A percentile compares a stretch with the other conserved stretches of the same genome.
phyloP scores from a whole-genome alignment of 2,329 filamentous ascomycete species.

The Trichoderma guizhouense region DNA sequence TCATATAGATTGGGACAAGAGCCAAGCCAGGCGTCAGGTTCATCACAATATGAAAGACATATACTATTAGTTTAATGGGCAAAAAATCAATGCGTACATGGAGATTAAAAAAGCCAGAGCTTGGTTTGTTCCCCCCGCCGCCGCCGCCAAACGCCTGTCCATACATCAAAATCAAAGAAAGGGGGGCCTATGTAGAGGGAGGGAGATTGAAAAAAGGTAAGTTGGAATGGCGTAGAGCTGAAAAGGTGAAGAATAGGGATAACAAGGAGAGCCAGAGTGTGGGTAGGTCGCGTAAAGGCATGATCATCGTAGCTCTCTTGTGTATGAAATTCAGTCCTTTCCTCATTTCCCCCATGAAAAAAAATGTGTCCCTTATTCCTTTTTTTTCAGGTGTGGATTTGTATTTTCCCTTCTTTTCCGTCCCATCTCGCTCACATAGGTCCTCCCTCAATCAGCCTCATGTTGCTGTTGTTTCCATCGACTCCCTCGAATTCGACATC shows the following conservation, averaged over 20 bases:
- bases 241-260: neutral
- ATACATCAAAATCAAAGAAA: neutral
- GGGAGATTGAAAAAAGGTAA: neutral
- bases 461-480: constrained; percentile 27
- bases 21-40: neutral
- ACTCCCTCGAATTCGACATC: constrained; percentile 42
- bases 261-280: neutral
- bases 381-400: neutral
- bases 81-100: neutral
- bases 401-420: neutral
- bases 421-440: constrained; percentile 19
- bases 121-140: neutral
- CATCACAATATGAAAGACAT: neutral
- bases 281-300: neutral
- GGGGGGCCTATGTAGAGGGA: neutral
- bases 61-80: neutral
- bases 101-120: neutral
- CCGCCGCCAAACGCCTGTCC: constrained; percentile 7
- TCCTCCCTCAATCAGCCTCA: constrained; percentile 27
- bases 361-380: neutral
- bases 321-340: neutral
- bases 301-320: neutral
- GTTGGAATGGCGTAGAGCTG: neutral
- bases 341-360: neutral
- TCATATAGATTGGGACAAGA: neutral